Conservation (phyloP, 495 filamentous ascomycete genomes). For the Achaetomiella virescens region DNA sequence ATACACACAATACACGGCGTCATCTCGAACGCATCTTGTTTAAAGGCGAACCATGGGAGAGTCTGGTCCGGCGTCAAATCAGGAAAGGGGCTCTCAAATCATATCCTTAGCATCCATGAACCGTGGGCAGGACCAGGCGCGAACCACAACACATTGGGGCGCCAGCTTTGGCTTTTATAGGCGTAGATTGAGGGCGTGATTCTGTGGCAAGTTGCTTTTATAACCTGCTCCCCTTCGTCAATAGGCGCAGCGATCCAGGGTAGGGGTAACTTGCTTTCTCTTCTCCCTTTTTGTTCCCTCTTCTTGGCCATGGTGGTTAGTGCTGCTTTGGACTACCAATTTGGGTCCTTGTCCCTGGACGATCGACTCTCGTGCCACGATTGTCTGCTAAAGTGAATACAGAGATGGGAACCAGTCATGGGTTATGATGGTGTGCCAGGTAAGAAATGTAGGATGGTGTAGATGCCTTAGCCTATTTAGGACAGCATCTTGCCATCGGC, state of each 20-base stretch:
- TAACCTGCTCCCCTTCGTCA: background rate
- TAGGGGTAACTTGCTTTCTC: constrained; percentile 2
- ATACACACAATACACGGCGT: background rate
- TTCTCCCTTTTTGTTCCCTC: background rate
- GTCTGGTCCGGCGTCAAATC: constrained; percentile 1
- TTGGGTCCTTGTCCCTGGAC: too few species aligned
- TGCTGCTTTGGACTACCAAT: background rate
- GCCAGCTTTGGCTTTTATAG: background rate
- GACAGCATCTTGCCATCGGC: too few species aligned
- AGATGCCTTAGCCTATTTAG: too few species aligned
- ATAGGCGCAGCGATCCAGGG: constrained; percentile 1
- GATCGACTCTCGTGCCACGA: too few species aligned
- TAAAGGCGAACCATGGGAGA: background rate
- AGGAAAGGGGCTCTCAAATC: background rate
- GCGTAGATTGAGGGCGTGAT: background rate
- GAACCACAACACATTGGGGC: background rate
- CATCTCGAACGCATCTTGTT: background rate
- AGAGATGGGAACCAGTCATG: too few species aligned
- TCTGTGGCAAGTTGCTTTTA: background rate
- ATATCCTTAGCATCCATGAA: background rate
- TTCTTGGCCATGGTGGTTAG: background rate
- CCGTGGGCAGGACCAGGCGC: background rate
- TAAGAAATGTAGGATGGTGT: too few species aligned
- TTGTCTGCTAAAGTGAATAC: too few species aligned
- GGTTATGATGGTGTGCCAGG: too few species aligned